These are phyloP conservation scores for Botrytis squamosa DNA, from an alignment of 2,329 filamentous ascomycete genomes.

Conservation along the genomic window DNA sequence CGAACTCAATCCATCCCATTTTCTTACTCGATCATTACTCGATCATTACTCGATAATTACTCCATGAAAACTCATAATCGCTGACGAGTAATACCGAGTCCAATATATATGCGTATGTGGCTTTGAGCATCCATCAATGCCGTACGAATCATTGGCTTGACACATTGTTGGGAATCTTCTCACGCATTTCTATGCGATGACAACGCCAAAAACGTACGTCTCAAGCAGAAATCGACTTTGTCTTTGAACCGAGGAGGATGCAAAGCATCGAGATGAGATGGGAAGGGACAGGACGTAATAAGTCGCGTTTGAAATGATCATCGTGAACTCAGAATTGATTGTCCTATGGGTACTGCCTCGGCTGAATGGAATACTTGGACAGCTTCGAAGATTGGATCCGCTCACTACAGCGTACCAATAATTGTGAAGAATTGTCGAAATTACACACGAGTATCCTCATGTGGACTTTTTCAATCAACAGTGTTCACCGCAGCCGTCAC, in stretches of 20 bases:
- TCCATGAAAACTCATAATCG: neutral
- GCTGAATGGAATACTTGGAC: neutral
- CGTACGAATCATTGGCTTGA: neutral
- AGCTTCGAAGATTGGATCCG: neutral
- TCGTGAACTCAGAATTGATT: neutral
- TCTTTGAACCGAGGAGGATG: neutral
- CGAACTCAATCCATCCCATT: neutral
- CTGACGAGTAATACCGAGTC: no score
- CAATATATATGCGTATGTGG: neutral
- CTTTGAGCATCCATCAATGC: neutral
- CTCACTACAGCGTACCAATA: neutral
- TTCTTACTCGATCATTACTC: conserved; percentile 10
- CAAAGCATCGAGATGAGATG: neutral
- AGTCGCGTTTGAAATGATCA: neutral
- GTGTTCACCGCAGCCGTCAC: neutral
- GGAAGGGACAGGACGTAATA: neutral
- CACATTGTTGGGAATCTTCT: neutral
- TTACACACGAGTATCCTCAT: neutral
- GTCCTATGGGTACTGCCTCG: neutral
- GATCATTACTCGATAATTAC: neutral
- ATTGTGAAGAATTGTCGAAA: neutral
- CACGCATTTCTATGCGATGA: neutral
- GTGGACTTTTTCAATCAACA: neutral
- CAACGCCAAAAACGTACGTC: neutral
- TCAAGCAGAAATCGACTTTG: neutral